Evolutionary conservation across 805 yeast species (phyloP).

Genomic region (Saccharomycopsis guyanensis): DNA sequence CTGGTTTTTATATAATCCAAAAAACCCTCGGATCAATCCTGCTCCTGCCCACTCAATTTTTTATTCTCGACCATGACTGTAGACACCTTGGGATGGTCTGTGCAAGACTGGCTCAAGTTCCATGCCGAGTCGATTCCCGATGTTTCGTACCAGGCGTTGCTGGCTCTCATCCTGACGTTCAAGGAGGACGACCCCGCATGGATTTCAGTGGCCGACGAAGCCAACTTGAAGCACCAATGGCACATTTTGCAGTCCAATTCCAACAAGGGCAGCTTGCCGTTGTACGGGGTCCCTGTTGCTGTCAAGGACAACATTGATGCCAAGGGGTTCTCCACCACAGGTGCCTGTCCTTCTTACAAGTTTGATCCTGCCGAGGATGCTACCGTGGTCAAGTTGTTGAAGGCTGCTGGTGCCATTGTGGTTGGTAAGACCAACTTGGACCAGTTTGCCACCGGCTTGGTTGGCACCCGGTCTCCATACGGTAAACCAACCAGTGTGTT

Average conservation of each 20-base stretch:
- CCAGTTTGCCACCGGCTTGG: conserved; percentile 96
- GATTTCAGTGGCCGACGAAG: conserved; percentile 69
- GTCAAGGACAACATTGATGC: conserved; percentile 94
- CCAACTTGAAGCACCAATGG: conserved; percentile 73
- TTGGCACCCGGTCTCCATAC: conserved; percentile 92
- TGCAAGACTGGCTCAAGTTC: conserved; percentile 67
- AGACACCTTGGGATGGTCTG: conserved; percentile 63
- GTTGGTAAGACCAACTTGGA: conserved; percentile 93
- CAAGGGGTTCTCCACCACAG: conserved; percentile 76
- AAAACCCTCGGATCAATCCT: too few species aligned
- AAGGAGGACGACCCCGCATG: conserved; percentile 68
- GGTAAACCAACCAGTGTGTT: conserved; percentile 84
- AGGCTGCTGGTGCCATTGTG: conserved; percentile 86
- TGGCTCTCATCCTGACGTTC: conserved; percentile 17
- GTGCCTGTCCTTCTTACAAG: conserved; percentile 84
- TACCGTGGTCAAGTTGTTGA: conserved; percentile 61
- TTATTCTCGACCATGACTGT: conserved; percentile 5
- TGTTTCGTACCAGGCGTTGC: conserved; percentile 47
- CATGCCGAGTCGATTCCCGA: conserved; percentile 56
- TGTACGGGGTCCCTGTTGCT: conserved; percentile 94
- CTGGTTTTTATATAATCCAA: too few species aligned
- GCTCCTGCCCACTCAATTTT: too few species aligned
- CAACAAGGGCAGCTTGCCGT: conserved; percentile 47
- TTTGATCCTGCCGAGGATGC: conserved; percentile 69
- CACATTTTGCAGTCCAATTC: conserved; percentile 56